Conservation (phyloP, 495 filamentous ascomycete genomes). For the Cetradonia linearis region DNA sequence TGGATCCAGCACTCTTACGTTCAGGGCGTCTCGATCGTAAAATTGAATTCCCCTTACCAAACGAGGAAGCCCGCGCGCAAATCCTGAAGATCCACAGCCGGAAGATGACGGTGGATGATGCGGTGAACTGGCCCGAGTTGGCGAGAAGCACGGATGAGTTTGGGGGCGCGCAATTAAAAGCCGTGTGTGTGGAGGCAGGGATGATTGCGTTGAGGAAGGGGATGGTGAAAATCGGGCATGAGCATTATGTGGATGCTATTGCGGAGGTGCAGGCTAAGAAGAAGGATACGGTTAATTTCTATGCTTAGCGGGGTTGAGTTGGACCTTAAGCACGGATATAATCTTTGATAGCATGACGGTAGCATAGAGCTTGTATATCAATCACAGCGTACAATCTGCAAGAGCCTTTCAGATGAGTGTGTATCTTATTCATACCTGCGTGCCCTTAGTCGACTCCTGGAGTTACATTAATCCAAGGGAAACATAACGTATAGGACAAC, state of each 20-base stretch:
- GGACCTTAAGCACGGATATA: no score
- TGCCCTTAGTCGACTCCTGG: not conserved
- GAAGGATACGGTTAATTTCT: conserved; percentile 44
- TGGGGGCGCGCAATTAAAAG: conserved; percentile 93
- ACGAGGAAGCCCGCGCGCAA: conserved; percentile 94
- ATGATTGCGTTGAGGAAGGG: conserved; percentile 96
- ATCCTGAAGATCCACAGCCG: conserved; percentile 95
- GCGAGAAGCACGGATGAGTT: conserved; percentile 98
- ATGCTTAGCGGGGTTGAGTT: conserved; percentile 22
- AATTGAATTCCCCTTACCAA: conserved; percentile 99
- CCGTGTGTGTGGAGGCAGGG: conserved; percentile 95
- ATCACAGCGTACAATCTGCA: not conserved
- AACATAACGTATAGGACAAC: no score
- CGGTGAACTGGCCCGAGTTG: conserved; percentile 92
- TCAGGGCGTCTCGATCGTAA: conserved; percentile 95
- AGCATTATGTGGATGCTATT: conserved; percentile 99
- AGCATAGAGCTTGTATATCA: not conserved
- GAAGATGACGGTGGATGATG: conserved; percentile 94
- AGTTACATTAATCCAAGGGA: no score
- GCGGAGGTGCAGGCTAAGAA: conserved; percentile 96
- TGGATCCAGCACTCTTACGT: conserved; percentile 88
- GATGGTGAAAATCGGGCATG: conserved; percentile 87
- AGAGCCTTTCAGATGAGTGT: not conserved
- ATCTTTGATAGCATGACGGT: not conserved
- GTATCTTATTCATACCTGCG: not conserved